Base-by-base conservation (phyloP, 768 basidiomycete species). In the Pleurotus eryngii region DNA sequence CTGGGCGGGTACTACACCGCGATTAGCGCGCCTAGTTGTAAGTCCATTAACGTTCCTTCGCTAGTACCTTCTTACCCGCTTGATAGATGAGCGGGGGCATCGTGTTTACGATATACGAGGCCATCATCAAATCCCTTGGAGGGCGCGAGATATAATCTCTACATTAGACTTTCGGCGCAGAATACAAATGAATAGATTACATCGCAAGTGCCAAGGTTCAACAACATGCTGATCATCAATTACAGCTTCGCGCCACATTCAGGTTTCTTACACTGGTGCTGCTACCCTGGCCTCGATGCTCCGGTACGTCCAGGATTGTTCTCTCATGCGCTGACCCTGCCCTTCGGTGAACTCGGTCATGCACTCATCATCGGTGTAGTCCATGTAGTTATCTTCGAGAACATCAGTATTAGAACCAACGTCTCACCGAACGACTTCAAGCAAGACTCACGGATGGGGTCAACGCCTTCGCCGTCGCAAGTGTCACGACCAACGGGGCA, bases 1-100 rank as follows among this genome's bases (percentile, higher is more conserved):
- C 72, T 99, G 97, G 97, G 91, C 90, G 3, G 97, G 97, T 2
- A 94, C 96, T 5, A 96, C 95, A 3, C 97, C 97, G 0, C 76
- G 96, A 59, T 71, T 99, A 24, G 83, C 84, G 5, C 81, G 97
- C 26, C 70, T 99, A 49, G 87, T 96, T 67, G 90, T 94, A 64
- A 72, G 89, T 75, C 38, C 30, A 39, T 22, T 35, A 45, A 55
- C 26, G 24, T n/a, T 22, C 9, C 22, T 26, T 14, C 20, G 20
- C 40, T 24, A 26, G 46, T 55, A 49, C 40, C 26, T 27, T 50
- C 48, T 42, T 47, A 38, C 35, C 8, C 18, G 15, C 50, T 35
- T n/a, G 43, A 17, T 62, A 96, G 94, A 68, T 96, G 76, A 91
- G 89, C 60, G 95, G 95, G 11, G 95, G 95, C 2, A 93, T 98